Percentiles rank a stretch among this genome's conserved stretches.
phyloP scores from a whole-genome alignment of 345 rosid species.

The Mercurialis annua region DNA sequence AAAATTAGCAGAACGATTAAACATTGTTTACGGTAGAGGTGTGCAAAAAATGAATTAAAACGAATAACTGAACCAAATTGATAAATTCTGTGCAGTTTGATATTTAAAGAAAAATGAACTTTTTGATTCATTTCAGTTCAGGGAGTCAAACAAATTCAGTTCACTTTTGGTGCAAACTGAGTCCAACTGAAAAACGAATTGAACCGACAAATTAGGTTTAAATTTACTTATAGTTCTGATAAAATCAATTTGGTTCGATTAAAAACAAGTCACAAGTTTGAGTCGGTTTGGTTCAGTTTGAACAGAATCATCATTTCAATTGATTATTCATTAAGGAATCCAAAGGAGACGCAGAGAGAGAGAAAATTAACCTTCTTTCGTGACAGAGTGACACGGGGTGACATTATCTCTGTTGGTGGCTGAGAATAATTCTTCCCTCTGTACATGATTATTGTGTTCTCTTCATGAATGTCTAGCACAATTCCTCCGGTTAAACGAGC shows the following conservation, averaged over 20 bases:
- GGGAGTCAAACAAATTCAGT: neutral
- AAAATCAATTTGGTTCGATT: no score
- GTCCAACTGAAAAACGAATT: no score
- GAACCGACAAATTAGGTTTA: no score
- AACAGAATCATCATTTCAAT: neutral
- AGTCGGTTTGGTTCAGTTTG: neutral
- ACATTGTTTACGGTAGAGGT: neutral
- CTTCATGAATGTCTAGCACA: conserved; percentile 81
- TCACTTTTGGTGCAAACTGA: neutral
- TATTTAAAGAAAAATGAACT: neutral
- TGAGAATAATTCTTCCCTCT: conserved; percentile 92
- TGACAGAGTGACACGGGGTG: conserved; percentile 77
- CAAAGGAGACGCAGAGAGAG: neutral
- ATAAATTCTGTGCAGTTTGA: no score
- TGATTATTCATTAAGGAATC: neutral
- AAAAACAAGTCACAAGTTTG: no score
- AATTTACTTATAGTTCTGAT: no score
- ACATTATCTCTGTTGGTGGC: conserved; percentile 96
- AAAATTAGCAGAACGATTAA: neutral
- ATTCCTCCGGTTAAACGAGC: conserved; percentile 86
- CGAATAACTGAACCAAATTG: no score
- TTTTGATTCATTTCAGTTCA: neutral
- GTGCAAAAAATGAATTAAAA: neutral
- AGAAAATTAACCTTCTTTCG: conserved; percentile 62
- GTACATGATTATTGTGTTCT: conserved; percentile 80